Base-by-base conservation (phyloP, 257 asterid genomes). In the Solanum ossicruentum region DNA sequence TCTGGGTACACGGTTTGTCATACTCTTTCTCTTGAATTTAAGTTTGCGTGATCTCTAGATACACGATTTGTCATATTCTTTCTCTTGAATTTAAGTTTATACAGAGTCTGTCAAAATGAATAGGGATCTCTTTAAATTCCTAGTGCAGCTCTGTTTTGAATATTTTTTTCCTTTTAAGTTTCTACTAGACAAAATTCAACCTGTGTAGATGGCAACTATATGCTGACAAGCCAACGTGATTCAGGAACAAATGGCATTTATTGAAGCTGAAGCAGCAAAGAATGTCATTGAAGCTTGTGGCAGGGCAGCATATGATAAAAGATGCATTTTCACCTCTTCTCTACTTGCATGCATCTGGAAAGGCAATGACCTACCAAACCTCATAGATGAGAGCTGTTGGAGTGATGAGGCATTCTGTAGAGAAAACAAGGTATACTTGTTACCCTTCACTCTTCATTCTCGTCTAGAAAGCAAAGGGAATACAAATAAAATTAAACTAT, bases 241-340 rank as follows among this genome's bases (percentile, higher is more conserved):
- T 60, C 87, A 88, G 90, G 90, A 86, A 43, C 83, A 85, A 26
- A 88, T 78, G 89, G 85, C 73, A 52, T 83, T 87, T 85, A 84
- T 88, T 28, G 90, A 88, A 87, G 43, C 83, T 17, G 90, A 88
- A 86, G 90, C 87, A 43, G 90, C 90, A 57, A 86, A 87, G 81
- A 88, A 86, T 23, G 90, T 88, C 13, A 69, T 86, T 26, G 90
- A 88, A 88, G 89, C 90, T 45, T 81, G 88, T 23, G 86, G 86
- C 39, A 80, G 80, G 28, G 56, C 88, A 43, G 86, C 89, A 17
- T 83, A 77, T 58, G 70, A 56, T 43, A 87, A 83, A 78, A 87
- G 89, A 57, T 87, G 90, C 75, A 26, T 87, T 16, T 86, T 88
- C 57, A 88, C 89, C 60, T 88, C 90, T 28, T 88, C 90, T 52